Conservation (phyloP, 2,329 filamentous ascomycete genomes). For the Aspergillus sp. region DNA sequence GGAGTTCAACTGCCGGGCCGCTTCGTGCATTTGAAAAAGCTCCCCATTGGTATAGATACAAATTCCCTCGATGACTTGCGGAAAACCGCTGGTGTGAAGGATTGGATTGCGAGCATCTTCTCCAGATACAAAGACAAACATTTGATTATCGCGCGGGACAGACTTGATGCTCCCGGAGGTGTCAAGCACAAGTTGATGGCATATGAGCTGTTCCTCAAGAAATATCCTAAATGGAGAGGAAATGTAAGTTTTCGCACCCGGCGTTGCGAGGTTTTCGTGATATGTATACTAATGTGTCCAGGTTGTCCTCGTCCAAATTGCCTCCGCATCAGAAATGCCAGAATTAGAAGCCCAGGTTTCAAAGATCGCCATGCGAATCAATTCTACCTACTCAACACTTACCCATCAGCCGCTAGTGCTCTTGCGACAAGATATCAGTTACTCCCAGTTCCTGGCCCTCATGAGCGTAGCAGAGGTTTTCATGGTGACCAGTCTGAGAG, state of each 20-base stretch:
- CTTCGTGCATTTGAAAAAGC: constrained; percentile 78
- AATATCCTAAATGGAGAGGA: constrained; percentile 82
- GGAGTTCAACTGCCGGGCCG: constrained; percentile 85
- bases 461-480: constrained; percentile 83
- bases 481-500: constrained; percentile 90
- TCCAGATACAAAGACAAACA: constrained; percentile 83
- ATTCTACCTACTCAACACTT: constrained; percentile 82
- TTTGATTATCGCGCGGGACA: constrained; percentile 88
- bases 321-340: constrained; percentile 77
- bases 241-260: constrained; percentile 44
- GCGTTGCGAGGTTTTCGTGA: neutral
- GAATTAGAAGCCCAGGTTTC: constrained; percentile 84
- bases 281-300: constrained; percentile 29
- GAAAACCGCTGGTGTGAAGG: constrained; percentile 67
- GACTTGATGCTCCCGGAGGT: constrained; percentile 86
- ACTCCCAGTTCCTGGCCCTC: constrained; percentile 86
- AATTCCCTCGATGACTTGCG: constrained; percentile 68
- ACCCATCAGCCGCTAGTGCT: constrained; percentile 90
- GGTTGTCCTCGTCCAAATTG: constrained; percentile 89
- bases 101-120: constrained; percentile 75
- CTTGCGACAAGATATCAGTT: constrained; percentile 88
- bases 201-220: constrained; percentile 88
- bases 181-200: constrained; percentile 89
- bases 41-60: constrained; percentile 86
- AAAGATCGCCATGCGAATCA: constrained; percentile 90